Evolutionary conservation across 768 basidiomycete species (phyloP), one percentile per base, ranked within the genome.

Genomic region (Trametes cinnabarina): DNA sequence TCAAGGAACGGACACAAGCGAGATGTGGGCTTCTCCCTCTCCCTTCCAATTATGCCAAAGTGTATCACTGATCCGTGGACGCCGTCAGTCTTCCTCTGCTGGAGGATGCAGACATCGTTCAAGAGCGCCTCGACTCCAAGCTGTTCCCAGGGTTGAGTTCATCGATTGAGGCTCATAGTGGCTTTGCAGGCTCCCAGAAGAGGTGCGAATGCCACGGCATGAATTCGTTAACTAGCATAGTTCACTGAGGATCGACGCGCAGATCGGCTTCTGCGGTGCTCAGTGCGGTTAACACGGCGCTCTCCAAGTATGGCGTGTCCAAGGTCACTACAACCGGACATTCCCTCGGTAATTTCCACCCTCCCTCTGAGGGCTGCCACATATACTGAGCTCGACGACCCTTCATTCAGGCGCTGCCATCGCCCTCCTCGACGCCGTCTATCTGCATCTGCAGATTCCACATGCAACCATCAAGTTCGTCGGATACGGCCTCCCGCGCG

Each of bases 141-240:
- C 73, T 82, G 7, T 85, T 85, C 68, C 82, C 82, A 0, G 80
- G 82, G 1, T 51, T 84, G n/a, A 66, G 66, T 41, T 71, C 74
- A 3, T 50, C 61, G 3, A 68, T 84, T 3, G 12, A 75, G 58
- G 75, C 71, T 1, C 83, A 85, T 58, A 60, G 46, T 39, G 84
- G 84, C 2, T 85, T 85, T 58, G 63, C 56, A 12, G 64, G 65
- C 1, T 75, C 72, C 3, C 83, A 85, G 9, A 71, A 76, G 3
- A 57, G 41, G 82, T 83, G 64, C 25, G 74, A 19, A n/a, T 57
- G 19, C 42, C 30, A 20, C 19, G 19, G 17, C 3, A n/a, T 20
- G 15, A 4, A 10, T 5, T 2, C 6, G 32, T 1, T 4, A 5
- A 11, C 3, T 2, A 10, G 1, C 8, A 20, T 1, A n/a, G 17